Base-by-base conservation (phyloP, 192 early-diverging fungal species). In the Backusella parvicylindrica region DNA sequence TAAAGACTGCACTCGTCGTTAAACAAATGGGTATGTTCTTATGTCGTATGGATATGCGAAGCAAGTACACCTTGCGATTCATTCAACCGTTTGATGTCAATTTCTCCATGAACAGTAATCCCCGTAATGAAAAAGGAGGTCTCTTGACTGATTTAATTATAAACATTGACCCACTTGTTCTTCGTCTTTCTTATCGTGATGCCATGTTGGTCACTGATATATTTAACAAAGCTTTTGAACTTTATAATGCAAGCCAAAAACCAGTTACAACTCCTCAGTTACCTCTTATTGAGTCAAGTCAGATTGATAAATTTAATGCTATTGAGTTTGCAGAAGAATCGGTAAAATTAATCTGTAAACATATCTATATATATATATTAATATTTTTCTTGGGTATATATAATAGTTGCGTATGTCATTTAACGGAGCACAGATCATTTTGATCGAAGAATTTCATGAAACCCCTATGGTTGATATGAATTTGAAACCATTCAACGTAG, bases 391-490 rank as follows among this genome's bases (percentile, higher is more conserved):
- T n/a, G 7, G 21, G 28, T 69, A 36, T 36, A 23, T 37, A 41
- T 36, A 43, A 47, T 73, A 87, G 87, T 68, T 94, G 11, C 85
- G 86, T 70, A 87, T 91, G 5, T 84, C 80, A 5, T 88, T 93
- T 49, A 83, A 91, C 68, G 92, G 92, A 0, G 74, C 94, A 37
- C 88, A 91, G 49, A 53, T 97, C 1, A 88, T 99, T 41, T 77
- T 98, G 16, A 98, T 99, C 68, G 95, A 97, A 68, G 97, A 99
- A 77, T 87, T 95, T 79, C 93, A 97, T 78, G 93, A 97, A 72
- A 84, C 98, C 69, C 98, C 96, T 0, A 93, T 98, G 82, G 86
- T 96, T 63, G 96, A 98, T 60, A 80, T 95, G 71, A 90, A 86
- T 35, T 78, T 96, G 32, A 90, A 95, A n/a, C 88, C 91, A 75